These are phyloP conservation scores for Ascochyta lentis DNA, from an alignment of 2,329 filamentous ascomycete genomes.

Conservation along the genomic window DNA sequence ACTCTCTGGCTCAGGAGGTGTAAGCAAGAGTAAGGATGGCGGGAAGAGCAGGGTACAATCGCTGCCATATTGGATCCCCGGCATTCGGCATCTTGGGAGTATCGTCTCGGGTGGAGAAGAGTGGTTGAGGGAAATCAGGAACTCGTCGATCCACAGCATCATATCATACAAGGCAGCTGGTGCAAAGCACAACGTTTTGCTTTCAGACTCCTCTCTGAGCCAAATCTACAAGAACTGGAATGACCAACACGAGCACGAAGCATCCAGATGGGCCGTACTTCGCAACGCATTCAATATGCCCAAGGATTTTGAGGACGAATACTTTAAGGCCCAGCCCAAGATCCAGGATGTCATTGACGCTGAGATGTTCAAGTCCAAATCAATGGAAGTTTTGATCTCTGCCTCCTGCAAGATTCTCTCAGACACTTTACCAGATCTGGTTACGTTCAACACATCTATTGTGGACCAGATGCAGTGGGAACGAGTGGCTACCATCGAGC, in stretches of 20 bases:
- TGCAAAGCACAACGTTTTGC: constrained; percentile 58
- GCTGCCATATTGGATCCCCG: constrained; percentile 66
- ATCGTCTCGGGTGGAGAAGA: constrained; percentile 53
- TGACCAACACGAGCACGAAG: constrained; percentile 28
- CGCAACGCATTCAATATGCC: constrained; percentile 42
- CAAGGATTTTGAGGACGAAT: constrained; percentile 23
- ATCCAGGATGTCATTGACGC: constrained; percentile 42
- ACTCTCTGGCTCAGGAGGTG: constrained; percentile 30
- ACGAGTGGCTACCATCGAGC: constrained; percentile 57
- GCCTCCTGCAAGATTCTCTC: constrained; percentile 39
- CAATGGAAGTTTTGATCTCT: constrained; percentile 51
- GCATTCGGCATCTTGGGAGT: constrained; percentile 62
- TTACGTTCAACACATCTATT: constrained; percentile 64
- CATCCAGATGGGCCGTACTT: constrained; percentile 30
- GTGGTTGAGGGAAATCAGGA: constrained; percentile 53
- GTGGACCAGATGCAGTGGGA: constrained; percentile 71
- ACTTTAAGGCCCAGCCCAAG: constrained; percentile 39
- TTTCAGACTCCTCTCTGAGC: constrained; percentile 55
- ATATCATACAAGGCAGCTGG: constrained; percentile 60
- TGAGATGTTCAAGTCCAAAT: constrained; percentile 57
- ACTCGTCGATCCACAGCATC: constrained; percentile 50
- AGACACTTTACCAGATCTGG: constrained; percentile 60
- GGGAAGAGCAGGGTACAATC: constrained; percentile 53
- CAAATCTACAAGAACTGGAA: constrained; percentile 32
- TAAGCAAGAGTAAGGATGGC: constrained; percentile 29